Conservation (phyloP, 192 early-diverging fungal species). For the Obelidium mucronatum region DNA sequence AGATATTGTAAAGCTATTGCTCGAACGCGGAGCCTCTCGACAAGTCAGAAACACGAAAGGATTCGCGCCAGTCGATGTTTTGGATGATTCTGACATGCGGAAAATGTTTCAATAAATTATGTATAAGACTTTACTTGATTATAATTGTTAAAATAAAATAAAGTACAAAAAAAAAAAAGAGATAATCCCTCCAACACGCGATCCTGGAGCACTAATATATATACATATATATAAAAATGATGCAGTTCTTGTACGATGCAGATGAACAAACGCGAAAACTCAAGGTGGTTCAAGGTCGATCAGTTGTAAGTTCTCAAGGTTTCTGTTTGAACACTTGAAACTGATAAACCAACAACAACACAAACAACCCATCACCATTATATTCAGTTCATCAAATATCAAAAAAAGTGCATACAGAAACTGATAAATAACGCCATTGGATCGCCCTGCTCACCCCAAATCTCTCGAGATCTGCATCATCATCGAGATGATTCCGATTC, state of each 20-base stretch:
- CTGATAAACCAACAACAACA: no score
- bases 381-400: not conserved
- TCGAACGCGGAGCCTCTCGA: conserved; percentile 71
- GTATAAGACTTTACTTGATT: not conserved
- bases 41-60: conserved; percentile 66
- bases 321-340: no score
- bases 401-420: not conserved
- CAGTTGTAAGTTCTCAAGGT: not conserved
- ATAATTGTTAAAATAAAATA: conserved; percentile 1
- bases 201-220: no score
- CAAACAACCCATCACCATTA: no score
- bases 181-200: no score
- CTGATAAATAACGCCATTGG: no score
- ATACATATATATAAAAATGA: no score
- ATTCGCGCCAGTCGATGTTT: conserved; percentile 64
- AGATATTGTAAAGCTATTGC: conserved; percentile 62
- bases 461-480: no score
- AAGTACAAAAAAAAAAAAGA: not conserved
- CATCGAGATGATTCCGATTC: no score
- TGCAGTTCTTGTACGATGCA: not conserved
- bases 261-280: not conserved
- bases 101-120: conserved; percentile 30
- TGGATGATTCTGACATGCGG: conserved; percentile 56
- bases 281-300: not conserved
- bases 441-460: no score